Evolutionary conservation across 2,329 filamentous ascomycete genomes (phyloP).

Genomic region (Lachnellula cervina): DNA sequence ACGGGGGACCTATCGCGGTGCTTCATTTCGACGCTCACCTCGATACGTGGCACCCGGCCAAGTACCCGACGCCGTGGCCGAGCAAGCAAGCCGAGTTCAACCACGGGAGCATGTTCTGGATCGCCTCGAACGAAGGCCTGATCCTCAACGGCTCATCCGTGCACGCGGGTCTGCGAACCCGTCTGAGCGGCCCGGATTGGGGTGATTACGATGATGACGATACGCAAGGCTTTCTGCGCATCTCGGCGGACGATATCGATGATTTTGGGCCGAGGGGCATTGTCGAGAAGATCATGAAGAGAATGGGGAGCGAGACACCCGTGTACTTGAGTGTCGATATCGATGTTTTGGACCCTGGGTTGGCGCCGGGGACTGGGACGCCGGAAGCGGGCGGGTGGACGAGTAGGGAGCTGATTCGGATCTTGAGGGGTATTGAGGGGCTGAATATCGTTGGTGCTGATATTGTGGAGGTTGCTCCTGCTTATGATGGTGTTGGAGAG

Average conservation of each 20-base stretch:
- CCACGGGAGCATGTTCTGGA: slow-evolving; percentile 90
- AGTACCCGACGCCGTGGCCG: slow-evolving; percentile 74
- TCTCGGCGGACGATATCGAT: slow-evolving; percentile 83
- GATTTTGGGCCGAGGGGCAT: slow-evolving; percentile 70
- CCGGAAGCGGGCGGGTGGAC: slow-evolving; percentile 91
- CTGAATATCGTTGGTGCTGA: slow-evolving; percentile 86
- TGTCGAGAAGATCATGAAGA: slow-evolving; percentile 62
- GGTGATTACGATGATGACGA: slow-evolving; percentile 68
- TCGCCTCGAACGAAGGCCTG: slow-evolving; percentile 75
- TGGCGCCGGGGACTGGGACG: slow-evolving; percentile 74
- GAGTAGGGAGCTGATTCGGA: slow-evolving; percentile 78
- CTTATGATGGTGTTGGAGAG: slow-evolving; percentile 76
- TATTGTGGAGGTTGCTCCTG: slow-evolving; percentile 82
- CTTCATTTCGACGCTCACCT: slow-evolving; percentile 64
- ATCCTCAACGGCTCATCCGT: slow-evolving; percentile 70
- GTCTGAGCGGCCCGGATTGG: slow-evolving; percentile 62
- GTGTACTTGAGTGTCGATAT: slow-evolving; percentile 82
- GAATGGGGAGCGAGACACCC: slow-evolving; percentile 68
- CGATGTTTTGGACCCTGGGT: slow-evolving; percentile 69
- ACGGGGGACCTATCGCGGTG: slow-evolving; percentile 60
- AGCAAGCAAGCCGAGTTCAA: slow-evolving; percentile 71
- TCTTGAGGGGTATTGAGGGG: slow-evolving; percentile 74
- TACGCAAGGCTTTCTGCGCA: slow-evolving; percentile 71
- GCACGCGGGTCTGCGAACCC: slow-evolving; percentile 77
- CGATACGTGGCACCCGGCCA: slow-evolving; percentile 40